phyloP scores from a whole-genome alignment of 2,329 filamentous ascomycete genomes.

The Sphaceloma murrayae region DNA sequence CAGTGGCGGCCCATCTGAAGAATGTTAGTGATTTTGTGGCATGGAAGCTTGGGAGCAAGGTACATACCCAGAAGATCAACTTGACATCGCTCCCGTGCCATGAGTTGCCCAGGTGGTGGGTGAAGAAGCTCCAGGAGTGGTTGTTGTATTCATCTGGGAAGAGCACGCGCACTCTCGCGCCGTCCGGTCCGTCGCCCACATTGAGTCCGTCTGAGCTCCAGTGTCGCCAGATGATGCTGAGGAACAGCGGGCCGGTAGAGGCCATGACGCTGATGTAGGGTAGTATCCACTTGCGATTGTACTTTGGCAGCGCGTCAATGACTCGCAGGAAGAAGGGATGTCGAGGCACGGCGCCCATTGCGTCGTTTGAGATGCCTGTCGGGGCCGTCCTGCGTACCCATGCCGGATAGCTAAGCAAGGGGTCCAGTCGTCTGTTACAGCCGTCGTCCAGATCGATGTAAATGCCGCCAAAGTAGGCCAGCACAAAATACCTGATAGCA shows the following conservation, averaged over 20 bases:
- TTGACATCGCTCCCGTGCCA: conserved; percentile 56
- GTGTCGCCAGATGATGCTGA: conserved; percentile 67
- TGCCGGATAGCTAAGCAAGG: conserved; percentile 57
- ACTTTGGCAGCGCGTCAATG: conserved; percentile 57
- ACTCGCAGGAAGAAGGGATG: conserved; percentile 67
- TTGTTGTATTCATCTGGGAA: conserved; percentile 63
- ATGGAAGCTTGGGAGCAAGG: not conserved
- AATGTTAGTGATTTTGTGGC: conserved; percentile 19
- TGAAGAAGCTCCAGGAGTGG: conserved; percentile 63
- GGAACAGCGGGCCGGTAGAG: conserved; percentile 64
- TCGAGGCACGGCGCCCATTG: conserved; percentile 61
- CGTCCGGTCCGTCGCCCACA: conserved; percentile 31
- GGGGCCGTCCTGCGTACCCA: conserved; percentile 63
- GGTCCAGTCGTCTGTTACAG: conserved; percentile 59
- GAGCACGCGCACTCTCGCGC: conserved; percentile 53
- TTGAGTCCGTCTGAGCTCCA: conserved; percentile 49
- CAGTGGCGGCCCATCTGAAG: conserved; percentile 40
- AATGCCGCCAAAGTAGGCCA: conserved; percentile 67
- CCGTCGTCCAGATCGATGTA: conserved; percentile 71
- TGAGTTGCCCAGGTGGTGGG: conserved; percentile 53
- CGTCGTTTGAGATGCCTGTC: conserved; percentile 73
- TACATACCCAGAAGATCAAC: conserved; percentile 53
- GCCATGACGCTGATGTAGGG: conserved; percentile 75
- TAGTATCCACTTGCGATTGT: conserved; percentile 58
- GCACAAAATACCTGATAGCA: conserved; percentile 67